Percentiles rank a stretch among this genome's conserved stretches.
phyloP scores from a whole-genome alignment of 2,329 filamentous ascomycete genomes.

The Ustulina deusta region DNA sequence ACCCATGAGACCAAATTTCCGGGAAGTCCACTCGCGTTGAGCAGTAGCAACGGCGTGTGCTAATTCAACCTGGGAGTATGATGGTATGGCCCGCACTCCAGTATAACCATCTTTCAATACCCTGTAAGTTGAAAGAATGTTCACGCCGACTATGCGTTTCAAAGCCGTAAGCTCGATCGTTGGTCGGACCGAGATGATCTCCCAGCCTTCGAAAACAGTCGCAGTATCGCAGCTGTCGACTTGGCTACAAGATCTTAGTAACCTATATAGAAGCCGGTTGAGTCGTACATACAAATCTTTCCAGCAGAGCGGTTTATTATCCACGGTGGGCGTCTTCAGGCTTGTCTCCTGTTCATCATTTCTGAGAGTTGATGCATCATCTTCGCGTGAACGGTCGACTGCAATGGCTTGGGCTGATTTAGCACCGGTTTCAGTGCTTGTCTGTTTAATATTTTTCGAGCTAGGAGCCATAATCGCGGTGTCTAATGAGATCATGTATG shows the following conservation, averaged over 20 bases:
- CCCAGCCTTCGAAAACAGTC: slow-evolving; percentile 33
- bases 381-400: background rate
- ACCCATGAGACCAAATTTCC: background rate
- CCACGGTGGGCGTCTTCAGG: background rate
- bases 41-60: slow-evolving; percentile 22
- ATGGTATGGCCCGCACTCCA: slow-evolving; percentile 38
- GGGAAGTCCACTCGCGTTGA: slow-evolving; percentile 18
- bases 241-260: slow-evolving; percentile 20
- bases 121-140: slow-evolving; percentile 24
- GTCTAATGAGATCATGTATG: background rate
- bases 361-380: slow-evolving; percentile 27
- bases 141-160: slow-evolving; percentile 34
- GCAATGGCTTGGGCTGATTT: background rate
- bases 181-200: slow-evolving; percentile 34
- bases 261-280: background rate
- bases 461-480: background rate
- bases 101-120: slow-evolving; percentile 36
- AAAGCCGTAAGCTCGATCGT: slow-evolving; percentile 34
- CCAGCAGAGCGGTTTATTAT: slow-evolving; percentile 3
- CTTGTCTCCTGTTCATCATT: background rate
- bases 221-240: background rate
- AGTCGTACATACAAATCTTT: slow-evolving; percentile 10
- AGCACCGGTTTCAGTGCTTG: background rate
- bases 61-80: slow-evolving; percentile 37
- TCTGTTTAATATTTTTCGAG: background rate